Conservation (phyloP, 805 yeast genomes). For the Clavispora carvajalis region DNA sequence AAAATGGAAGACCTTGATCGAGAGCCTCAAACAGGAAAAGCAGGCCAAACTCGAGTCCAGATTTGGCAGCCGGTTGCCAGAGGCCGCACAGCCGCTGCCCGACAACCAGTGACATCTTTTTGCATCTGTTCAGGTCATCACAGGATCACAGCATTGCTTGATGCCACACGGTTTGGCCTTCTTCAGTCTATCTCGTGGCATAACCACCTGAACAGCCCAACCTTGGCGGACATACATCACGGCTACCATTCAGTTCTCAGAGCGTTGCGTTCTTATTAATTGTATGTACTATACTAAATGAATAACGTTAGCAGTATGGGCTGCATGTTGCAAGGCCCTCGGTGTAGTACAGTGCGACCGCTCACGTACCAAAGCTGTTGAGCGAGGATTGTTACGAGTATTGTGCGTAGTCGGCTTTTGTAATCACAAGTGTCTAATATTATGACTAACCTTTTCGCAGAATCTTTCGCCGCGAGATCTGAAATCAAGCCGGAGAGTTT, state of each 20-base stretch:
- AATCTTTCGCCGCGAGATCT: no score
- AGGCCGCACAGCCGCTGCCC: slow-evolving; percentile 6
- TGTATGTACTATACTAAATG: slow-evolving; percentile 3
- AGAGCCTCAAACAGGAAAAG: slow-evolving; percentile 32
- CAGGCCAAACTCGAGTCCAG: slow-evolving; percentile 8
- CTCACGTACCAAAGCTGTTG: no score
- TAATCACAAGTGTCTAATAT: no score
- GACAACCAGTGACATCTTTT: background rate
- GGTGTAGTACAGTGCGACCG: no score
- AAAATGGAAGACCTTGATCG: slow-evolving; percentile 38
- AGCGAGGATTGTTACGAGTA: no score
- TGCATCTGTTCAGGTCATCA: background rate
- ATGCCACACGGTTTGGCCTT: no score
- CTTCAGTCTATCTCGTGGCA: background rate
- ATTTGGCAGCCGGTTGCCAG: slow-evolving; percentile 10
- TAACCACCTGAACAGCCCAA: background rate
- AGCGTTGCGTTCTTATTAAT: background rate
- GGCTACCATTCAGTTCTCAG: background rate
- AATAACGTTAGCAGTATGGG: background rate
- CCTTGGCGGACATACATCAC: background rate
- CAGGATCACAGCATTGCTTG: no score
- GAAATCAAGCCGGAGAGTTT: no score
- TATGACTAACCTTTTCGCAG: no score
- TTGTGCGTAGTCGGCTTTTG: no score
- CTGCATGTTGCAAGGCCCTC: no score